Evolutionary conservation across 345 rosid species (phyloP), one percentile per base, ranked within the genome.

Genomic region (Physaria fendleri): DNA sequence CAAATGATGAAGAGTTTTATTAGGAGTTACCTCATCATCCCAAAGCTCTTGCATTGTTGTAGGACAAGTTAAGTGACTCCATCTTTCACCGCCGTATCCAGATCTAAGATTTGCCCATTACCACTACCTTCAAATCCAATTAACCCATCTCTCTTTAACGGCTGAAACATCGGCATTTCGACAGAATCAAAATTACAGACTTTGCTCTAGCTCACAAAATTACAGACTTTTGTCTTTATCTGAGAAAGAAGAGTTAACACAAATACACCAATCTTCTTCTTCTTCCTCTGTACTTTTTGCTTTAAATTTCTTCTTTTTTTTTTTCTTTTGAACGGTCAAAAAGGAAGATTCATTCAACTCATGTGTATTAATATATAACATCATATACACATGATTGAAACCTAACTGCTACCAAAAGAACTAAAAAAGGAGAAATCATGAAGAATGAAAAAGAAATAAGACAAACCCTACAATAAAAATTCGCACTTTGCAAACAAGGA

Each of bases 11-110:
- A 85, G 80, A 4, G 87, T 85, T 17, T 56, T 83, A 29, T 85
- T 82, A 6, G 93, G 87, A 28, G 86, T 85, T n/a, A 85, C 65
- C 4, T 80, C 33, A 39, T 85, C 78, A 56, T 82, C 89, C 93
- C 93, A 85, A 10, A 85, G 81, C 73, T 82, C 93, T 9, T 82
- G 89, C 89, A 82, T 85, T 48, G 89, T 85, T 1, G 87, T 81
- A 21, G 93, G 93, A 66, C 93, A 85, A 38, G 83, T 85, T 67
- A 63, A 74, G 62, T 78, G 89, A 15, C 64, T 18, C 91, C 95
- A 68, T 82, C 88, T 65, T 87, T 84, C 39, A 84, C 78, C 5
- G 88, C 91, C 1, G 84, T 82, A 33, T 80, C 83, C 41, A 87
- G 85, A 84, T 87, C 95, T 64, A 84, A 64, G 30, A 84, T 79